Conservation (phyloP, 108 stramenopile genomes). For the Stephanodiscus triporus region DNA sequence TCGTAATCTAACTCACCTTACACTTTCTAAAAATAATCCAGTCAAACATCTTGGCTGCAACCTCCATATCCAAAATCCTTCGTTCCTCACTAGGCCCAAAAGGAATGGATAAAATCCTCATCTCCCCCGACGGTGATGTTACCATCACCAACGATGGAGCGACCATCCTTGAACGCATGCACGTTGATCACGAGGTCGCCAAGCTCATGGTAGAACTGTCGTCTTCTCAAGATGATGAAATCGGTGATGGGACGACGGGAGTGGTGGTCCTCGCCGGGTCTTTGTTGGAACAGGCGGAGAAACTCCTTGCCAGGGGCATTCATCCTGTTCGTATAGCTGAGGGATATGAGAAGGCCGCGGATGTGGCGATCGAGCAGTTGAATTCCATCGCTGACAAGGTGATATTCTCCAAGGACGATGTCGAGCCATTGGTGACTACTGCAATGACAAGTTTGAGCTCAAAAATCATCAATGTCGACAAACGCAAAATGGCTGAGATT, state of each 20-base stretch:
- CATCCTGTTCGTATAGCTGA: slow-evolving; percentile 98
- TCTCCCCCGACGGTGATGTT: slow-evolving; percentile 97
- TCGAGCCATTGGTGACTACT: slow-evolving; percentile 88
- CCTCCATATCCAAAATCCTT: slow-evolving; percentile 91
- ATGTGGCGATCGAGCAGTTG: slow-evolving; percentile 88
- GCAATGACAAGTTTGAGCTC: slow-evolving; percentile 97
- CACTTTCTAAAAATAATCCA: slow-evolving; percentile 30
- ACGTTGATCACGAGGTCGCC: slow-evolving; percentile 96
- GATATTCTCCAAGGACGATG: slow-evolving; percentile 84
- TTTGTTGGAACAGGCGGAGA: slow-evolving; percentile 97
- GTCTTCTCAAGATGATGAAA: slow-evolving; percentile 97
- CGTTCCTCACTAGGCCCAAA: slow-evolving; percentile 98
- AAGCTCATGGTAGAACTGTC: slow-evolving; percentile 97
- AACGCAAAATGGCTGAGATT: slow-evolving; percentile 95
- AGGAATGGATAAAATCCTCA: slow-evolving; percentile 99
- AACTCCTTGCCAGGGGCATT: slow-evolving; percentile 89
- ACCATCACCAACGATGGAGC: slow-evolving; percentile 99
- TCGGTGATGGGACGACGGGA: slow-evolving; percentile 99
- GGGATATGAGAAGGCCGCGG: slow-evolving; percentile 96
- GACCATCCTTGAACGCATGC: slow-evolving; percentile 96
- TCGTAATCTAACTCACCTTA: background rate
- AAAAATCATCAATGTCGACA: slow-evolving; percentile 97
- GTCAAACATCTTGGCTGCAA: slow-evolving; percentile 98
- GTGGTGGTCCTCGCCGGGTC: slow-evolving; percentile 99
- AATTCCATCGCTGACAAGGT: slow-evolving; percentile 89